phyloP scores from a whole-genome alignment of 192 early-diverging fungal genomes.

The Pilaira anomala region DNA sequence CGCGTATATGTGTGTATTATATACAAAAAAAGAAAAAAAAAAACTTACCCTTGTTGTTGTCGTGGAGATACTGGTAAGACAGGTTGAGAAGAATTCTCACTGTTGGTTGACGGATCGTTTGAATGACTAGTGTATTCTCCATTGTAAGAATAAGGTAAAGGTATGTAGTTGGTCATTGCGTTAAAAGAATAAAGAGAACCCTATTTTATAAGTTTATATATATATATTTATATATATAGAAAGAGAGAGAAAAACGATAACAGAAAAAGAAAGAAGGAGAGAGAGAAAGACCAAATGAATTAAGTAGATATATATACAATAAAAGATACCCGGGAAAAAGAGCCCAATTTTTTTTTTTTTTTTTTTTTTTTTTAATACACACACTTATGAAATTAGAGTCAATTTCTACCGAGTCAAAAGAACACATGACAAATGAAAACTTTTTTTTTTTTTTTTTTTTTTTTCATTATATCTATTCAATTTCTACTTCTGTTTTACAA shows the following conservation, averaged over 20 bases:
- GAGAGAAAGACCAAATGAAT: background rate
- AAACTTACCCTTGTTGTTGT: constrained; percentile 8
- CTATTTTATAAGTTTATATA: no score
- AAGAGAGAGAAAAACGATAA: background rate
- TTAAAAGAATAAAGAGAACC: background rate
- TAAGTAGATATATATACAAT: background rate
- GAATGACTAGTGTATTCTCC: background rate
- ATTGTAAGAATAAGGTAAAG: background rate
- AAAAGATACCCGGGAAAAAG: background rate
- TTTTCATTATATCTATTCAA: no score
- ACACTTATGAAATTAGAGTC: background rate
- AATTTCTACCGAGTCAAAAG: background rate
- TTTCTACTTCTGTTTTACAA: no score
- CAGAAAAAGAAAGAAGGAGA: background rate
- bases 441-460: background rate
- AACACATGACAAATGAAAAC: background rate
- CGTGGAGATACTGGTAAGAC: background rate
- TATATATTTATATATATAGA: background rate
- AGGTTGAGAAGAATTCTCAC: background rate
- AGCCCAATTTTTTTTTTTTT: no score
- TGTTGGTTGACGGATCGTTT: background rate
- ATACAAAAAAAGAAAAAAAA: background rate
- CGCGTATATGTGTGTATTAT: background rate
- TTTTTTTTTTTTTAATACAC: no score
- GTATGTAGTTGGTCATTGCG: background rate